Base-by-base conservation (phyloP, 305 asterid species). In the Fraxinus sp. region DNA sequence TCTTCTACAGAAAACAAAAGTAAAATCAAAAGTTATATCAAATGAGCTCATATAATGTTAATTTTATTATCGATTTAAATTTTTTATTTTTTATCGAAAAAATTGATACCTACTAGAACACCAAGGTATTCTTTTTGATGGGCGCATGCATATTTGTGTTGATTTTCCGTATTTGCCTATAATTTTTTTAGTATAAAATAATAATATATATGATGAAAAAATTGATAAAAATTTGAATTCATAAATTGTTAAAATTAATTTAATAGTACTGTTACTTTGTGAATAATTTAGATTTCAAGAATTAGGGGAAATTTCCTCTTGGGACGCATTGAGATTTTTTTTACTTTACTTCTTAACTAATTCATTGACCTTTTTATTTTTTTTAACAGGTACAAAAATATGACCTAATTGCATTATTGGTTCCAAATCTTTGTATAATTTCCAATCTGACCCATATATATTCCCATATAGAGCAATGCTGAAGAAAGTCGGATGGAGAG, bases 401-500 rank as follows among this genome's bases (percentile, higher is more conserved):
- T 76, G 78, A 72, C 59, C 83, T 68, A 80, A 82, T 49, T 84
- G 49, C 84, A 28, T 41, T 8, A 81, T 77, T n/a, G 32, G 41
- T 82, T 84, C 86, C 81, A 75, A 81, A 88, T 59, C 88, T 85
- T 83, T 59, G 37, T 88, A 28, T 36, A 68, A 83, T 32, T 80
- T 20, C 81, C 85, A 83, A 84, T 75, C 24, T 7, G 55, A 2
- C 79, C 84, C 87, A 78, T 74, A 88, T 83, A 88, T 83, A 73
- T 81, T 37, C 32, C 79, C 33, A 7, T 35, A 30, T 62, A 35
- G 10, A 28, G 4, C 76, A 36, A 93, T 90, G 92, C 57, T 88
- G 83, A 92, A 87, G 82, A 92, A 90, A 76, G 83, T 91, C n/a
- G 28, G 81, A 80, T 78, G 94, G 39, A 86, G 87, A 79, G 85